Evolutionary conservation across 2,329 filamentous ascomycete species (phyloP), one percentile per base, ranked within the genome.

Genomic region (Tolypocladium nubicola): DNA sequence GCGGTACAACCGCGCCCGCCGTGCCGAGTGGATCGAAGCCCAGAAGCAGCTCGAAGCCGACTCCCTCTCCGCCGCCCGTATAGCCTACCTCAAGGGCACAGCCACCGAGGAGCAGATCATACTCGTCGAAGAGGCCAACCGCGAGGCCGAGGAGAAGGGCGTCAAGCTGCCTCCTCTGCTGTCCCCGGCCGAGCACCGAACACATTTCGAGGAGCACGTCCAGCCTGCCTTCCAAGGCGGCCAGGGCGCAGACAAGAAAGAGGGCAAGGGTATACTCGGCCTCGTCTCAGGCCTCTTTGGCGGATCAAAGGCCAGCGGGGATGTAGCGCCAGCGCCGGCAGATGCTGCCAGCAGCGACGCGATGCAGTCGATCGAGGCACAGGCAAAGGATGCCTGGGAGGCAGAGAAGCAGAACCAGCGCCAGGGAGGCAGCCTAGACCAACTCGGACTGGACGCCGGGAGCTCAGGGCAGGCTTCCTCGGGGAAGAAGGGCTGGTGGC

Each of bases 31-130:
- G 74, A 66, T 79, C 64, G 77, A 80, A 58, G 74, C 80, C 56
- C 80, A 83, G 66, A 75, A 76, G 68, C 72, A 76, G 60, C 72
- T 83, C 66, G 75, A 78, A 55, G 76, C 74, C 64, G 80, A 83
- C 71, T 75, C 75, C 61, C 77, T 85, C 57, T 76, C 80, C 61
- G 75, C 76, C 60, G 82, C 82, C 54, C 81, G 82, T 37, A 71
- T 85, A 21, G 81, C 82, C 59, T 85, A 83, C 71, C 80, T 85
- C 73, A 79, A 77, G 60, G 80, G 79, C 66, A 73, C 75, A 40
- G 82, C 82, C 33, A 80, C 77, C 57, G 76, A 79, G 50, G 80
- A 82, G 52, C 82, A 85, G 68, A 74, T 78, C 54, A 66, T 70
- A 38, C 74, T 84, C 57, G 82, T 85, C 54, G 82, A 84, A 63